Conservation (phyloP, 108 stramenopile genomes). For the Phaeodactylum tricornutum region DNA sequence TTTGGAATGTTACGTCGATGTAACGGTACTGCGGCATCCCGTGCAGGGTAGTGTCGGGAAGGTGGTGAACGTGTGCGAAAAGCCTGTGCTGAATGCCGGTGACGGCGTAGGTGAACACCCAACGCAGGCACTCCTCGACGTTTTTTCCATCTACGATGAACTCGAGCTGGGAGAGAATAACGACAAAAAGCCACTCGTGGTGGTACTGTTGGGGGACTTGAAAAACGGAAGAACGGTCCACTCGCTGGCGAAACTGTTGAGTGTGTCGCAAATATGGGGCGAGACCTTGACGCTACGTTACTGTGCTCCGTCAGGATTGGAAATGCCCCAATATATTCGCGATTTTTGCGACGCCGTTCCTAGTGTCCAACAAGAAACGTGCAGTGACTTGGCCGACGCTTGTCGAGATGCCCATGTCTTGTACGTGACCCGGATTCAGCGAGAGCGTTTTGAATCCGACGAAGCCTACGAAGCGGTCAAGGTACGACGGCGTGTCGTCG, state of each 20-base stretch:
- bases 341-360: slow-evolving; percentile 9
- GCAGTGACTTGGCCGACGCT: slow-evolving; percentile 37
- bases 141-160: slow-evolving; percentile 88
- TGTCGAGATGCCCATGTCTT: slow-evolving; percentile 74
- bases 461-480: slow-evolving; percentile 81
- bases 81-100: slow-evolving; percentile 93
- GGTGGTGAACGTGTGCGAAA: slow-evolving; percentile 9
- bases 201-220: slow-evolving; percentile 89
- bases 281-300: slow-evolving; percentile 60
- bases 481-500: too few species aligned
- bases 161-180: slow-evolving; percentile 33
- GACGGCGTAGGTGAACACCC: slow-evolving; percentile 98
- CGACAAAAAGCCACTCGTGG: slow-evolving; percentile 17
- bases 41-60: slow-evolving; percentile 51
- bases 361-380: slow-evolving; percentile 50
- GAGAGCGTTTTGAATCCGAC: slow-evolving; percentile 81
- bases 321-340: slow-evolving; percentile 78
- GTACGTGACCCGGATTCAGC: slow-evolving; percentile 95
- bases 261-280: slow-evolving; percentile 28
- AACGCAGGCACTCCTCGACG: slow-evolving; percentile 96
- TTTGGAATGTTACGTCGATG: slow-evolving; percentile 87
- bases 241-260: slow-evolving; percentile 83
- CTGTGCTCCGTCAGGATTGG: slow-evolving; percentile 72
- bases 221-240: slow-evolving; percentile 97
- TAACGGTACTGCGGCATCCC: slow-evolving; percentile 82